These are phyloP conservation scores for Cyberlindnera saturnus DNA, from an alignment of 805 yeast species.

Conservation along the genomic window DNA sequence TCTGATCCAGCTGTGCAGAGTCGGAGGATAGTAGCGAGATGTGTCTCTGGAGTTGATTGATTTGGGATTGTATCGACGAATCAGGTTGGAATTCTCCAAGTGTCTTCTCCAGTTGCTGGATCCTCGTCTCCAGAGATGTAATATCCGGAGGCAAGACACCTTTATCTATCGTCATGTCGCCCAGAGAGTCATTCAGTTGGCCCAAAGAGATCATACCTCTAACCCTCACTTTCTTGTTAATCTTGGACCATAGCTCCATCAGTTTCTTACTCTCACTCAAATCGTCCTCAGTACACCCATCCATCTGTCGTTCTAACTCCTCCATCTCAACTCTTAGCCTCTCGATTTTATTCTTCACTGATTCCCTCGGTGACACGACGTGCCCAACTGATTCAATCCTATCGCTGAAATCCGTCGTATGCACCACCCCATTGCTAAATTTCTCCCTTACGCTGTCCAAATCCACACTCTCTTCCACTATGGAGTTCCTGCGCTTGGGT, in stretches of 20 bases:
- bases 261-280: constrained; percentile 12
- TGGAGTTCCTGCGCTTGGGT: constrained; percentile 17
- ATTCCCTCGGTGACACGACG: constrained; percentile 23
- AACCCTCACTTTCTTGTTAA: constrained; percentile 7
- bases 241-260: constrained; percentile 14
- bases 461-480: constrained; percentile 4
- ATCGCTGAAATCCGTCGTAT: constrained; percentile 23
- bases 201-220: background rate
- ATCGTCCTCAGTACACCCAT: background rate
- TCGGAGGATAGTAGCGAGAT: constrained; percentile 24
- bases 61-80: constrained; percentile 19
- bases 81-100: constrained; percentile 15
- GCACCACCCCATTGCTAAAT: background rate
- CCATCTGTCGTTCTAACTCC: constrained; percentile 26
- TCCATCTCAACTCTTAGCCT: constrained; percentile 34
- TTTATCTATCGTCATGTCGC: background rate
- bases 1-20: constrained; percentile 14
- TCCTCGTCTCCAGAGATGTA: constrained; percentile 9
- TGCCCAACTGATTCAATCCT: background rate
- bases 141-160: background rate
- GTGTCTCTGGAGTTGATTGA: constrained; percentile 26
- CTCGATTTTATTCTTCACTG: constrained; percentile 31
- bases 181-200: background rate
- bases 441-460: background rate
- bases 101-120: constrained; percentile 12